Conservation (phyloP, 352 stramenopile species). For the Thalassiosira livingstoniorum region DNA sequence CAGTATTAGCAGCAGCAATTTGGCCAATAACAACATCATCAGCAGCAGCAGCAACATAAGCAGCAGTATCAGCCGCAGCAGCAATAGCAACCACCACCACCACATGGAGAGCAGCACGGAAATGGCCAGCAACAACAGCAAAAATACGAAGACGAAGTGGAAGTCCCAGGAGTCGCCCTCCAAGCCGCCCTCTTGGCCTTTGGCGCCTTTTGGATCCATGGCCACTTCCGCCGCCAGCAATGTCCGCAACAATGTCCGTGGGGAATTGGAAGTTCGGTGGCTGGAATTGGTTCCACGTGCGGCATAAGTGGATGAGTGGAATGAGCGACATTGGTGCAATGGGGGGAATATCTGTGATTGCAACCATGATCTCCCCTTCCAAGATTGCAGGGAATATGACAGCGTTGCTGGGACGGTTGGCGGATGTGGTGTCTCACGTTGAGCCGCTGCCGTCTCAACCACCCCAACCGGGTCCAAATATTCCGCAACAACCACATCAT, state of each 20-base stretch:
- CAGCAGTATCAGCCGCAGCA: too few species aligned
- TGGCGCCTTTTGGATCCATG: not conserved
- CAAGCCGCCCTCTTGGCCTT: constrained; percentile 39
- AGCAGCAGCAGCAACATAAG: too few species aligned
- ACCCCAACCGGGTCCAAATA: too few species aligned
- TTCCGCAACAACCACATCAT: too few species aligned
- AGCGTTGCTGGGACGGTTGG: constrained; percentile 3
- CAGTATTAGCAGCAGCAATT: too few species aligned
- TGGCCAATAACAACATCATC: too few species aligned
- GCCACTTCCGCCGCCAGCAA: not conserved
- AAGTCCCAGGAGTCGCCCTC: constrained; percentile 47
- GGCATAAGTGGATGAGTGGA: too few species aligned
- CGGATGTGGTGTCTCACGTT: constrained; percentile 21
- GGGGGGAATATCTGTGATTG: not conserved
- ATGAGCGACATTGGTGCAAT: too few species aligned
- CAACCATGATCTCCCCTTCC: not conserved
- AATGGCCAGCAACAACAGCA: not conserved
- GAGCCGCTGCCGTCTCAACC: too few species aligned
- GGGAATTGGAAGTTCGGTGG: not conserved
- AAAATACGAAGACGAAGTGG: constrained; percentile 6
- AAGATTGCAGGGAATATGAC: constrained; percentile 17
- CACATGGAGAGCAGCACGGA: not conserved
- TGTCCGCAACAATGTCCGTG: not conserved
- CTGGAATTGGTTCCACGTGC: not conserved
- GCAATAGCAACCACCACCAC: too few species aligned